Conservation (phyloP, 495 filamentous ascomycete genomes). For the Lichina pygmaea region DNA sequence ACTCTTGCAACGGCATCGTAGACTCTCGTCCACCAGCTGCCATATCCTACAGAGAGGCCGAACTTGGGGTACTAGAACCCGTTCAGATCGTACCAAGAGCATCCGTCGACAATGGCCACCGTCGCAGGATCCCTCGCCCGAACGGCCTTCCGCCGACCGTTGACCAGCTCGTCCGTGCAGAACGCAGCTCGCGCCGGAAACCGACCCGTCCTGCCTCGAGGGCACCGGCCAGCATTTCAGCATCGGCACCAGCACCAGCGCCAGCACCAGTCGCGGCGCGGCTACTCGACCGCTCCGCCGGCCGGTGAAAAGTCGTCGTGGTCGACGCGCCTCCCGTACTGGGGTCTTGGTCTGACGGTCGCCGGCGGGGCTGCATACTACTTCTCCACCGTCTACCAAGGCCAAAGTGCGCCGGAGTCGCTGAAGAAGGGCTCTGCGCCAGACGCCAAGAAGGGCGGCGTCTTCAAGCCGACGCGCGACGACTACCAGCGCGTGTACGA, state of each 20-base stretch:
- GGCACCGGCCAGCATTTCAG: not conserved
- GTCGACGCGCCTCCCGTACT: slow-evolving; percentile 12
- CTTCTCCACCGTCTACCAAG: slow-evolving; percentile 33
- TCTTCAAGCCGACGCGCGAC: slow-evolving; percentile 47
- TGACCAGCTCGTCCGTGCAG: not conserved
- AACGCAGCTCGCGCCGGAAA: not conserved
- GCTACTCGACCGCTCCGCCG: too few species aligned
- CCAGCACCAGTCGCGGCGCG: too few species aligned
- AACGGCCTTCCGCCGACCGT: not conserved
- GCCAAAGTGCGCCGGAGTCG: slow-evolving; percentile 9
- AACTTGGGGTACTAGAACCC: too few species aligned
- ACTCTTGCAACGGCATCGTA: too few species aligned
- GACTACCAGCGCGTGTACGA: slow-evolving; percentile 96
- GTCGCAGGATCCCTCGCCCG: not conserved
- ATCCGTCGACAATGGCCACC: too few species aligned
- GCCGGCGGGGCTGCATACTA: slow-evolving; percentile 43
- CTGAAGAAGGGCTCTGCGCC: slow-evolving; percentile 5
- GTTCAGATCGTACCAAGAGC: too few species aligned
- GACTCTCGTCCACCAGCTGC: too few species aligned
- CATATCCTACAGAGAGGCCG: too few species aligned
- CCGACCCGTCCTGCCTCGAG: not conserved
- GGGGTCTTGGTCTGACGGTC: slow-evolving; percentile 27
- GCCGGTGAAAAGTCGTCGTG: too few species aligned
- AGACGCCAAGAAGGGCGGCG: slow-evolving; percentile 17
- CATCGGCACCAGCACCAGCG: too few species aligned